Base-by-base conservation (phyloP, 257 asterid genomes). In the Mentha longifolia region DNA sequence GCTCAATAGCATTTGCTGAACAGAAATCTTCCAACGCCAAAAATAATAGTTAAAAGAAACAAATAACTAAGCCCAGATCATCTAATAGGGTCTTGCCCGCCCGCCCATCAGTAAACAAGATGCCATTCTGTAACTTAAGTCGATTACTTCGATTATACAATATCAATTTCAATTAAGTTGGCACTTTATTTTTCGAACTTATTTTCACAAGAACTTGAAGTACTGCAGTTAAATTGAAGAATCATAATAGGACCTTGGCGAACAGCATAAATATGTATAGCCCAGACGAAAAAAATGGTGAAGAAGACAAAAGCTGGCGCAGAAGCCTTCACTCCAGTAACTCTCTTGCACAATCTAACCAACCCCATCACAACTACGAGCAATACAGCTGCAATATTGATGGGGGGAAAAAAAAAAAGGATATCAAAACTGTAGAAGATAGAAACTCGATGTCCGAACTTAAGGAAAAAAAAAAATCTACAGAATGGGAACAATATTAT, bases 231-330 rank as follows among this genome's bases (percentile, higher is more conserved):
- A 5, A 74, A 45, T 16, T 43, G 3, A 74, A 45, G 37, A 17
- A 13, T 52, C 33, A 73, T 30, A 12, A 9, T 17, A 39, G 55
- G 72, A 85, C 90, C 90, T 78, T 19, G 46, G 54, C 86, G 83
- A 78, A 85, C 54, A 50, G 74, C 71, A 68, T 3, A 67, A 73
- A 76, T n/a, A 76, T 82, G 73, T 73, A 82, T 46, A 62, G 72
- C 73, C 90, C 90, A 83, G 49, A 76, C 15, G 72, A 83, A 83
- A 7, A 80, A 28, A 76, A 82, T 74, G 82, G 67, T 78, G 64
- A 80, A 74, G 73, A 82, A 71, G 59, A 85, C 90, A 65, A 78
- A 85, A 62, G 86, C 90, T 0, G 86, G 86, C 61, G 90, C 77
- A 51, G 87, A 85, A 42, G 86, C 90, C 76, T 58, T 78, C 74